Base-by-base conservation (phyloP, 306 rosid species). In the Sphenostylis stenocarpa region DNA sequence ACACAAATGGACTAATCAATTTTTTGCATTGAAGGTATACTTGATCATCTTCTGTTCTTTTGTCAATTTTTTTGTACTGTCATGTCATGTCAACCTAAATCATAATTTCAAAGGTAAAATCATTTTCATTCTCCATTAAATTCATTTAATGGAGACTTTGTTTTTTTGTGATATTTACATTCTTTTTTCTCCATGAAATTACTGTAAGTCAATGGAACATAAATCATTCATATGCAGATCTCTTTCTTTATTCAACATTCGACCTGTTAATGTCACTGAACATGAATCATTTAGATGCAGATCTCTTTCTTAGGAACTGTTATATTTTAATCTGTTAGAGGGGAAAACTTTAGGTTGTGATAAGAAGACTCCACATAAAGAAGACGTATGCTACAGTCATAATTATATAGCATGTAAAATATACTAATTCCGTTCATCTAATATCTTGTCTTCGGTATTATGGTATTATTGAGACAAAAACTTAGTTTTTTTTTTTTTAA, bases 1-100 rank as follows among this genome's bases (percentile, higher is more conserved):
- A 78, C 99, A 95, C 90, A 95, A 95, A 88, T 92, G 97, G 99
- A 95, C 97, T 71, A 88, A 84, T 81, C 99, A 95, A 82, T 92
- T 95, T 88, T 95, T 95, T 87, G 98, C 98, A 16, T 83, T 95
- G 11, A 95, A 95, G 97, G 99, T 92, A 87, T 43, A 64, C 51
- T 31, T 53, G 45, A 52, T 44, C 56, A 60, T 79, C 72, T 48
- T 75, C 11, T 70, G 21, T 64, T 58, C 29, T 61, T 4, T 36
- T 41, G 31, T 20, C 72, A 24, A 49, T 72, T 12, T 51, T 72
- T 43, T 67, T 39, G 10, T 7, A 4, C 7, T 41, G 52, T 14
- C 24, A 16, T 41, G 52, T 14, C 24, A 16, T 52, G 79, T 57
- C 19, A 7, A 28, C 38, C 44, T 2, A 24, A 36, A 61, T 77